Conservation (phyloP, 805 yeast genomes). For the Schwanniomyces vanrijiae region DNA sequence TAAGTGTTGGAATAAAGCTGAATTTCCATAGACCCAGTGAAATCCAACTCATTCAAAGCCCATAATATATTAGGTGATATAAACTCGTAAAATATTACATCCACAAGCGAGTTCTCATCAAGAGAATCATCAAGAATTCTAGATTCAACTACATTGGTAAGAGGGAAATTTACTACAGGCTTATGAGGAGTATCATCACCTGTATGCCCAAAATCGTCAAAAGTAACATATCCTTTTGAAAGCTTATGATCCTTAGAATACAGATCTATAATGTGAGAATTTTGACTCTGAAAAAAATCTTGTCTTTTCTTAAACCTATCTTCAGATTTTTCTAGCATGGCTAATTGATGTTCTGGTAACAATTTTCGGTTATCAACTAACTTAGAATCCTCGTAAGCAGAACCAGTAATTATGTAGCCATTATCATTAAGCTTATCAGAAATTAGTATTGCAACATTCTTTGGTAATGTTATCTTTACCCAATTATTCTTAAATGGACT, state of each 20-base stretch:
- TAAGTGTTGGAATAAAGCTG: slow-evolving; percentile 30
- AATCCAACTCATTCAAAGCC: slow-evolving; percentile 31
- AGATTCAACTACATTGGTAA: slow-evolving; percentile 80
- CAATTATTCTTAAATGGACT: slow-evolving; percentile 85
- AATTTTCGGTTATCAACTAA: slow-evolving; percentile 13
- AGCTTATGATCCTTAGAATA: slow-evolving; percentile 14
- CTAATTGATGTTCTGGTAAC: slow-evolving; percentile 24
- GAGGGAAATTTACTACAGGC: slow-evolving; percentile 53
- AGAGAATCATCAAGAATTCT: slow-evolving; percentile 28
- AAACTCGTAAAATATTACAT: slow-evolving; percentile 79
- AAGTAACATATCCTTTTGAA: slow-evolving; percentile 74
- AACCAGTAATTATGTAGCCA: slow-evolving; percentile 38
- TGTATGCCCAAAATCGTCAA: slow-evolving; percentile 78
- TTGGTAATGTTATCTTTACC: slow-evolving; percentile 65
- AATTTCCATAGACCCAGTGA: slow-evolving; percentile 13
- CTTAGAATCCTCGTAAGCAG: neutral
- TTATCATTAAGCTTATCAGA: slow-evolving; percentile 57
- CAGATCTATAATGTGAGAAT: neutral
- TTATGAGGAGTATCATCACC: slow-evolving; percentile 85
- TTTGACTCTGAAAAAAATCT: neutral
- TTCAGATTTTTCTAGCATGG: slow-evolving; percentile 1
- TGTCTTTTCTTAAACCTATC: neutral
- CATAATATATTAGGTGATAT: slow-evolving; percentile 41
- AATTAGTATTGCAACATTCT: slow-evolving; percentile 52
- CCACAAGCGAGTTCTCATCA: slow-evolving; percentile 40